Conservation (phyloP, 495 filamentous ascomycete species). For the Tuber magnatum region DNA sequence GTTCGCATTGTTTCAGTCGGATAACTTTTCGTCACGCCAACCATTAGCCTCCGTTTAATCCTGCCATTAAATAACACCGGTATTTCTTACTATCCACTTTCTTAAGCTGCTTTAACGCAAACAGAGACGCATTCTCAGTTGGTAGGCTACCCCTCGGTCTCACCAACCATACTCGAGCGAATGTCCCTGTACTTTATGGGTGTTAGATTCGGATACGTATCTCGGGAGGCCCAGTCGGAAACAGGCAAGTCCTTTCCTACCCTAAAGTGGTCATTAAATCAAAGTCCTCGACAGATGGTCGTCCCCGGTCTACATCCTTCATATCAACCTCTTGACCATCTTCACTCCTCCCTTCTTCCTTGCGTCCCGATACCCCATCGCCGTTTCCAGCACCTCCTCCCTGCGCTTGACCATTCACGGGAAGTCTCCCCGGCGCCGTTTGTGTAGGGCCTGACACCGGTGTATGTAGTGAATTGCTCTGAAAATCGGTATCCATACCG, state of each 20-base stretch:
- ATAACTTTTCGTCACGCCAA: slow-evolving; percentile 57
- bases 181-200: slow-evolving; percentile 61
- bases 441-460: slow-evolving; percentile 27
- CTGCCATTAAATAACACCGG: slow-evolving; percentile 25
- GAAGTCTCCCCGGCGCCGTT: slow-evolving; percentile 6
- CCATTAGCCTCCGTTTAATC: slow-evolving; percentile 24
- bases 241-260: slow-evolving; percentile 24
- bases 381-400: slow-evolving; percentile 13
- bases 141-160: slow-evolving; percentile 51
- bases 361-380: not conserved
- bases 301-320: slow-evolving; percentile 30
- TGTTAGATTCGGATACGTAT: slow-evolving; percentile 41
- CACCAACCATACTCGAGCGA: slow-evolving; percentile 88
- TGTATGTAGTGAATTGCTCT: slow-evolving; percentile 26
- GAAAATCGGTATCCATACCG: slow-evolving; percentile 33
- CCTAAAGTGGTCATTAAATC: slow-evolving; percentile 80
- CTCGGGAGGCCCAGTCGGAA: slow-evolving; percentile 12
- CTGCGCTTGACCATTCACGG: slow-evolving; percentile 3
- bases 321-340: slow-evolving; percentile 21
- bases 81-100: slow-evolving; percentile 64
- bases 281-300: slow-evolving; percentile 60
- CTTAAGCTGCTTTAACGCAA: slow-evolving; percentile 86
- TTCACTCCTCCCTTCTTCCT: slow-evolving; percentile 15
- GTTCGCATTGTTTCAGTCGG: slow-evolving; percentile 93
- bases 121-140: slow-evolving; percentile 54